phyloP scores from a whole-genome alignment of 1,284 basidiomycete genomes.

The Ceratobasidium sp. region DNA sequence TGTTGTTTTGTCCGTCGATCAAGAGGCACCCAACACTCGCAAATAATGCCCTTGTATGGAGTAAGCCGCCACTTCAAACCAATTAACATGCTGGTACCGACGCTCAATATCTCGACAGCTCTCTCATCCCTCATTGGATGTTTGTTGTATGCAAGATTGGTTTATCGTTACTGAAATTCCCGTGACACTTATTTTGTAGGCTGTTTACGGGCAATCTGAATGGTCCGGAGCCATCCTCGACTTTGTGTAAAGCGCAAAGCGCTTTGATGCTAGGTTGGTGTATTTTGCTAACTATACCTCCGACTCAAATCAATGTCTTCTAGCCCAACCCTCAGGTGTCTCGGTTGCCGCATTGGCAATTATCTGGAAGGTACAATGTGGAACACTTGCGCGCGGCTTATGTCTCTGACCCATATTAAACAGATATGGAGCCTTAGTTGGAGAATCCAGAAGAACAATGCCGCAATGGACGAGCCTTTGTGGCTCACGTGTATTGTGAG shows the following conservation, averaged over 20 bases:
- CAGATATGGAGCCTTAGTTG: slow-evolving; percentile 37
- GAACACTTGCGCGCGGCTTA: neutral
- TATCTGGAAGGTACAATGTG: slow-evolving; percentile 23
- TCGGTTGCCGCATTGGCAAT: slow-evolving; percentile 25
- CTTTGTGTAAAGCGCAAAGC: slow-evolving; percentile 28
- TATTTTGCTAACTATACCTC: neutral
- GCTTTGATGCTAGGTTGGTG: slow-evolving; percentile 22
- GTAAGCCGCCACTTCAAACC: neutral
- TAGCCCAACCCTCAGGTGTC: slow-evolving; percentile 26
- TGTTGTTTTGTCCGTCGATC: slow-evolving; percentile 35
- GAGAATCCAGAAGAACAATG: slow-evolving; percentile 19
- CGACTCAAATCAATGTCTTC: neutral
- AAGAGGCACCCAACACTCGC: slow-evolving; percentile 32
- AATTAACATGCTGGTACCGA: neutral
- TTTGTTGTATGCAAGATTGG: slow-evolving; percentile 17
- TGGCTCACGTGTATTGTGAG: slow-evolving; percentile 32
- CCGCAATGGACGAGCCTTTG: slow-evolving; percentile 9
- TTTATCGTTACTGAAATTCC: neutral
- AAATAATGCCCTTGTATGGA: slow-evolving; percentile 34
- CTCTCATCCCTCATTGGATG: slow-evolving; percentile 15
- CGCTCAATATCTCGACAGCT: neutral
- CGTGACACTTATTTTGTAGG: neutral
- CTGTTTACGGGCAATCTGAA: slow-evolving; percentile 25
- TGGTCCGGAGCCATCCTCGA: slow-evolving; percentile 17
- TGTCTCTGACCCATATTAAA: too few relatives aligned